phyloP scores from a whole-genome alignment of 192 early-diverging fungal species.

The Entophlyctis luteolus region DNA sequence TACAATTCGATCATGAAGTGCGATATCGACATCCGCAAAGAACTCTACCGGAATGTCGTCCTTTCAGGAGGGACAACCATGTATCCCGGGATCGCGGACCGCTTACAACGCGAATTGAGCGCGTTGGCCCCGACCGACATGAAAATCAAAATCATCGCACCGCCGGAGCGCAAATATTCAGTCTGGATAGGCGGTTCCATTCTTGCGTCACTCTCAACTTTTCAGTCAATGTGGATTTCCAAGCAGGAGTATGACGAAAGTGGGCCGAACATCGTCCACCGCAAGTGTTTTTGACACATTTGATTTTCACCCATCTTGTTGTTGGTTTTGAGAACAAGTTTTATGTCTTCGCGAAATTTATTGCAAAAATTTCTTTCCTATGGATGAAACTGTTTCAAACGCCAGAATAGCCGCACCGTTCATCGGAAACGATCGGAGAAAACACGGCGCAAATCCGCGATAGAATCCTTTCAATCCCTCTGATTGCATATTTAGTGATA shows the following conservation, averaged over 20 bases:
- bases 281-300: constrained; percentile 8
- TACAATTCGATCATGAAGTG: constrained; percentile 27
- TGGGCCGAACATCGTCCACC: not conserved
- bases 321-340: too few species aligned
- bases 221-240: constrained; percentile 32
- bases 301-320: too few species aligned
- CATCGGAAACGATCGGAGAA: constrained; percentile 90
- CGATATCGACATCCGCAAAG: constrained; percentile 30
- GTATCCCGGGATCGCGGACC: constrained; percentile 13
- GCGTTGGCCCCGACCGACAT: constrained; percentile 15
- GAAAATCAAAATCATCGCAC: constrained; percentile 28
- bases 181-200: constrained; percentile 44
- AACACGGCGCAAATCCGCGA: constrained; percentile 82
- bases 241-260: constrained; percentile 13
- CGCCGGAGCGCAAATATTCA: constrained; percentile 33
- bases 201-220: constrained; percentile 31
- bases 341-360: not conserved
- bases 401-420: constrained; percentile 91
- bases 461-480: constrained; percentile 85
- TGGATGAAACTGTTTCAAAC: constrained; percentile 62
- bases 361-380: constrained; percentile 18
- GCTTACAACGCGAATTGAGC: constrained; percentile 18
- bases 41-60: constrained; percentile 25
- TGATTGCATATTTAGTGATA: constrained; percentile 25
- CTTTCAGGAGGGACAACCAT: constrained; percentile 31